Percentiles rank a stretch among this genome's conserved stretches.
Conservation (phyloP, 345 rosid species). For the Turritis glabra region DNA sequence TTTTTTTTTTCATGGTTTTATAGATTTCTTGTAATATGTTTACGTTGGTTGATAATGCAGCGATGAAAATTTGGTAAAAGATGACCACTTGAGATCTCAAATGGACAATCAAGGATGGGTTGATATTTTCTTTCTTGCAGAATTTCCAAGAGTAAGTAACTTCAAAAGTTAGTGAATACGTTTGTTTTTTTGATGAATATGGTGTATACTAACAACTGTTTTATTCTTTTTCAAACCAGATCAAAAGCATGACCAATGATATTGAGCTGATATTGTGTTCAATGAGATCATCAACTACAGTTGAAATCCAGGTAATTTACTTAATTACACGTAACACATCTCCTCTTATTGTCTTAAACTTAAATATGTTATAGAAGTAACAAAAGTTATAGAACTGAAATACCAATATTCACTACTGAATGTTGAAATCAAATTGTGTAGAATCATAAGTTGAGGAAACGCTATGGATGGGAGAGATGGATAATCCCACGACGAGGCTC, state of each 20-base stretch:
- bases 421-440: neutral
- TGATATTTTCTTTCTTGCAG: neutral
- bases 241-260: constrained; percentile 13
- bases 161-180: neutral
- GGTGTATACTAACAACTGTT: neutral
- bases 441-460: neutral
- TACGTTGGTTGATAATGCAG: neutral
- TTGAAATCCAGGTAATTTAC: constrained; percentile 22
- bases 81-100: neutral
- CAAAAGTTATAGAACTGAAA: too few relatives aligned
- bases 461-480: constrained; percentile 11
- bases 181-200: neutral
- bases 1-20: neutral
- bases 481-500: neutral
- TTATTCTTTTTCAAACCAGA: neutral
- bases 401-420: neutral
- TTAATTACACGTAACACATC: neutral
- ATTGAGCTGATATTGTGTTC: neutral
- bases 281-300: neutral
- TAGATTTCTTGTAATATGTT: neutral
- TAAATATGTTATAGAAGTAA: too few relatives aligned
- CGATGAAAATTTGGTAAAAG: constrained; percentile 15
- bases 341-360: neutral
- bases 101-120: constrained; percentile 30
- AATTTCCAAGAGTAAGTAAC: constrained; percentile 12